These are phyloP conservation scores for Chlorociboria aeruginascens DNA, from an alignment of 495 filamentous ascomycete species.

Conservation along the genomic window DNA sequence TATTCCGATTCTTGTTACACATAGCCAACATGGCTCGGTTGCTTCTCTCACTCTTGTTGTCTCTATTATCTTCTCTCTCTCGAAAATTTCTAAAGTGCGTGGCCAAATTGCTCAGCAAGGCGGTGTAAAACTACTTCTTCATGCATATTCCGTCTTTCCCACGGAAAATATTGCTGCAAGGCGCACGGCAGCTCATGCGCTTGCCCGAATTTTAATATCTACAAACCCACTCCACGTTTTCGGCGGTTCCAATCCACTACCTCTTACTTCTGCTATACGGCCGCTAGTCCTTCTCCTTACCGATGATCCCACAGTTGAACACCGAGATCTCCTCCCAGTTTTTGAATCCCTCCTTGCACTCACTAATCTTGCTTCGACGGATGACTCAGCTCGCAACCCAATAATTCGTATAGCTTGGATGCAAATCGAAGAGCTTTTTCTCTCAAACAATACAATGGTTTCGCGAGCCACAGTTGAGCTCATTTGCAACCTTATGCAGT, in stretches of 20 bases:
- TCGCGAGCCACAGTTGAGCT: conserved; percentile 79
- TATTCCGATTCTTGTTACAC: conserved; percentile 60
- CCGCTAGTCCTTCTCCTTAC: conserved; percentile 63
- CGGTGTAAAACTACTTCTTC: conserved; percentile 71
- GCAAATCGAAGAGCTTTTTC: conserved; percentile 68
- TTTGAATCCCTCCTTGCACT: conserved; percentile 88
- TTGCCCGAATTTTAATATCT: conserved; percentile 86
- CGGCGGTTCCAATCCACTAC: conserved; percentile 56
- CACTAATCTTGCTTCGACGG: conserved; percentile 79
- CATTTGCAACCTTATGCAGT: conserved; percentile 81
- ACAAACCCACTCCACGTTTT: conserved; percentile 82
- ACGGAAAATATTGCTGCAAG: conserved; percentile 37
- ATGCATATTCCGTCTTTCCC: conserved; percentile 47
- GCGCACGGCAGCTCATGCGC: conserved; percentile 63
- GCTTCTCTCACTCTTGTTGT: conserved; percentile 55
- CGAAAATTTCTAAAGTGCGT: conserved; percentile 56
- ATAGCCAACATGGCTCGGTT: conserved; percentile 52
- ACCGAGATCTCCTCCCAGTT: conserved; percentile 68
- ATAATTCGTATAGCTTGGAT: conserved; percentile 65
- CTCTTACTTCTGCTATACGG: conserved; percentile 63
- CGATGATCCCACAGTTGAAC: conserved; percentile 39
- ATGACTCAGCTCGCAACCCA: conserved; percentile 48
- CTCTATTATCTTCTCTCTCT: conserved; percentile 64
- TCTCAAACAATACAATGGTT: conserved; percentile 63
- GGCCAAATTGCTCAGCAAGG: conserved; percentile 82